phyloP scores from a whole-genome alignment of 805 yeast species.

The Candida maltosa region DNA sequence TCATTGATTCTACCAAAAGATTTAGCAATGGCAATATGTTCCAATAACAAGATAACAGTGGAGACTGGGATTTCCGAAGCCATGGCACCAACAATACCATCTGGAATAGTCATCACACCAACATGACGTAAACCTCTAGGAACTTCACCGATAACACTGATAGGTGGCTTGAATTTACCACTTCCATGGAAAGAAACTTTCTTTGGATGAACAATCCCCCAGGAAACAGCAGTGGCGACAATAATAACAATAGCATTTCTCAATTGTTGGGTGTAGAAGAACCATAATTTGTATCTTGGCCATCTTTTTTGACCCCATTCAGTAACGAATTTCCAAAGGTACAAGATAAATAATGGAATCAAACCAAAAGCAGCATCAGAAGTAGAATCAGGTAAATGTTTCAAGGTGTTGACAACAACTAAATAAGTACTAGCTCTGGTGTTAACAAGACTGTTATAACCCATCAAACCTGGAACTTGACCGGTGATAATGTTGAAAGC shows the following conservation, averaged over 20 bases:
- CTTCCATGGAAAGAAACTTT: constrained; percentile 25
- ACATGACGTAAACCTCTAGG: constrained; percentile 80
- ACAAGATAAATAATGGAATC: constrained; percentile 67
- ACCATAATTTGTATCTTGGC: constrained; percentile 53
- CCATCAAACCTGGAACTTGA: constrained; percentile 85
- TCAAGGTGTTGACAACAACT: constrained; percentile 69
- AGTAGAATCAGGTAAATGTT: constrained; percentile 64
- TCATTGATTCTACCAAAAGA: constrained; percentile 92
- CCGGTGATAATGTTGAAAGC: constrained; percentile 81
- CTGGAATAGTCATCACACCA: constrained; percentile 67
- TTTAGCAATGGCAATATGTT: constrained; percentile 90
- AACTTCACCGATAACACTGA: constrained; percentile 68
- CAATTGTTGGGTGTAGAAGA: constrained; percentile 71
- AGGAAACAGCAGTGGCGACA: constrained; percentile 78
- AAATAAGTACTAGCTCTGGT: constrained; percentile 68
- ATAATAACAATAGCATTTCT: constrained; percentile 81
- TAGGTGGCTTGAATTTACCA: constrained; percentile 39
- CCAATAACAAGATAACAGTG: constrained; percentile 74
- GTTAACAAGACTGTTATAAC: constrained; percentile 62
- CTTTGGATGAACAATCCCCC: constrained; percentile 63
- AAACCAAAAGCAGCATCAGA: constrained; percentile 90
- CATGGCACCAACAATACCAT: constrained; percentile 53
- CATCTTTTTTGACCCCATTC: constrained; percentile 58
- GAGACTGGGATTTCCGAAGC: constrained; percentile 86
- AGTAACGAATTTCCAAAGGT: constrained; percentile 65